Conservation (phyloP, 805 yeast species). For the Kazachstania taianensis region DNA sequence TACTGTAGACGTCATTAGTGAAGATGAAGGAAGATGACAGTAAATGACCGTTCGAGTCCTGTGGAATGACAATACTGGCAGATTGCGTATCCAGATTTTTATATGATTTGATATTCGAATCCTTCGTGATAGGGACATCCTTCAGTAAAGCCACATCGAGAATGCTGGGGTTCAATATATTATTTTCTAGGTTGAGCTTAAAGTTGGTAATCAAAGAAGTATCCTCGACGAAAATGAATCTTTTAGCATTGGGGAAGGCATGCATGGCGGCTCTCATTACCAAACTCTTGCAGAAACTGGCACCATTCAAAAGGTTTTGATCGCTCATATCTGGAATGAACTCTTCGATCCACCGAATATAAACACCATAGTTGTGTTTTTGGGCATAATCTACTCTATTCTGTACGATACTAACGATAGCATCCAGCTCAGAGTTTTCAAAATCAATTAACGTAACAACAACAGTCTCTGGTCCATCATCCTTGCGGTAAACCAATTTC, state of each 20-base stretch:
- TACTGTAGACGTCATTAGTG: constrained; percentile 53
- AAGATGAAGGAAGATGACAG: constrained; percentile 66
- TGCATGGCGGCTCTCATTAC: constrained; percentile 76
- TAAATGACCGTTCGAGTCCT: constrained; percentile 45
- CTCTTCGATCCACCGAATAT: constrained; percentile 79
- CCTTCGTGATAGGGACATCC: constrained; percentile 54
- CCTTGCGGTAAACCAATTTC: constrained; percentile 35
- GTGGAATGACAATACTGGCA: constrained; percentile 57
- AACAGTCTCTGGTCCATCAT: constrained; percentile 48
- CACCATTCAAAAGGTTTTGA: constrained; percentile 27
- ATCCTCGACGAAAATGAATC: constrained; percentile 82
- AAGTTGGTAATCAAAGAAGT: constrained; percentile 68
- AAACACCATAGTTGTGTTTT: constrained; percentile 69
- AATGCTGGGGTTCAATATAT: constrained; percentile 49
- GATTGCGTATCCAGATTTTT: constrained; percentile 45
- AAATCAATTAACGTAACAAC: constrained; percentile 74
- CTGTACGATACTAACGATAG: constrained; percentile 62
- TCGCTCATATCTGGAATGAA: constrained; percentile 52
- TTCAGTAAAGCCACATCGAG: constrained; percentile 54
- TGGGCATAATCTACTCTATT: constrained; percentile 86
- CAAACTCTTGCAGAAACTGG: constrained; percentile 22
- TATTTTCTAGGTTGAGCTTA: constrained; percentile 47
- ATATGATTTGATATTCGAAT: constrained; percentile 41
- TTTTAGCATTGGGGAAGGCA: constrained; percentile 85
- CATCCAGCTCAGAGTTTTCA: constrained; percentile 48